These are phyloP conservation scores for Saturnispora diversa DNA, from an alignment of 805 yeast genomes.

Conservation along the genomic window DNA sequence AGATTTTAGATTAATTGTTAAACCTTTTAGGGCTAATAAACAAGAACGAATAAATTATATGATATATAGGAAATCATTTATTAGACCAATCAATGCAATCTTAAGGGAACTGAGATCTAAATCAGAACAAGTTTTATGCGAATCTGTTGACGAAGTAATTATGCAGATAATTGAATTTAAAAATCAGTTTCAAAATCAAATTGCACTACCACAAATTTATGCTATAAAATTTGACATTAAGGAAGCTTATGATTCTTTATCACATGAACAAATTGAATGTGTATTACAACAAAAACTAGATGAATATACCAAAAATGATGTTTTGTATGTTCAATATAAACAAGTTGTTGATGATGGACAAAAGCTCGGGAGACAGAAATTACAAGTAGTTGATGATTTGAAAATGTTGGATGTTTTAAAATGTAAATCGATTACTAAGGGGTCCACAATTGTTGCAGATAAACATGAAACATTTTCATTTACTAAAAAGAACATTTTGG, in stretches of 20 bases:
- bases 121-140: conserved; percentile 6
- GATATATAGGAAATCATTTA: conserved; percentile 30
- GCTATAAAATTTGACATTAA: conserved; percentile 68
- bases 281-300: conserved; percentile 15
- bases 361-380: conserved; percentile 1
- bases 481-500: conserved; percentile 36
- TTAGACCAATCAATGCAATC: conserved; percentile 38
- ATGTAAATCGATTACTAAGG: not conserved
- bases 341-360: conserved; percentile 4
- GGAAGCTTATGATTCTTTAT: conserved; percentile 69
- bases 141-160: conserved; percentile 41
- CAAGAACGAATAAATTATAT: conserved; percentile 30
- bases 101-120: conserved; percentile 17
- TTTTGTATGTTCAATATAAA: conserved; percentile 12
- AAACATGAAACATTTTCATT: conserved; percentile 23
- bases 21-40: conserved; percentile 38
- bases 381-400: conserved; percentile 12
- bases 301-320: conserved; percentile 16
- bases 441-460: conserved; percentile 6
- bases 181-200: conserved; percentile 16
- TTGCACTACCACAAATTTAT: conserved; percentile 32
- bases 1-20: conserved; percentile 53
- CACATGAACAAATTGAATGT: conserved; percentile 31
- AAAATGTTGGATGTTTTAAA: conserved; percentile 7
- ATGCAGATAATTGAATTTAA: conserved; percentile 33